Conservation (phyloP, 805 yeast genomes). For the Kazachstania bromeliacearum region DNA sequence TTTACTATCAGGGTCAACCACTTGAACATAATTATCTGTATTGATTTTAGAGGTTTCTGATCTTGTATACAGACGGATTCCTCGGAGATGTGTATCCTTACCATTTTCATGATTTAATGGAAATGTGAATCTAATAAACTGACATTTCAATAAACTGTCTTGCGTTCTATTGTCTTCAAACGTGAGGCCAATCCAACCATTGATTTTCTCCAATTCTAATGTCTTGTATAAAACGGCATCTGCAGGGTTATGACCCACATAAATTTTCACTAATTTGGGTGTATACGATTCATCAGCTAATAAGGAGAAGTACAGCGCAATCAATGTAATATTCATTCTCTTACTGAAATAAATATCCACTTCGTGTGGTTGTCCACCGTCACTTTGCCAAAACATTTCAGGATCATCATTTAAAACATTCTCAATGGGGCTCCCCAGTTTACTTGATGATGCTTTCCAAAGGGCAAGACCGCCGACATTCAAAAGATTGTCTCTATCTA, state of each 20-base stretch:
- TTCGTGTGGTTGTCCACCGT: conserved; percentile 81
- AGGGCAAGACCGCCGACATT: conserved; percentile 76
- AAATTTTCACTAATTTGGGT: conserved; percentile 38
- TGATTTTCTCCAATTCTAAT: conserved; percentile 19
- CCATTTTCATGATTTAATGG: conserved; percentile 81
- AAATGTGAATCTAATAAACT: conserved; percentile 23
- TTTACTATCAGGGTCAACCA: neutral
- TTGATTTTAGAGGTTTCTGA: neutral
- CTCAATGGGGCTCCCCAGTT: conserved; percentile 62
- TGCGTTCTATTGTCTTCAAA: conserved; percentile 18
- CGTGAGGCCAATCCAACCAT: conserved; percentile 27
- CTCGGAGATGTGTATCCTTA: conserved; percentile 84
- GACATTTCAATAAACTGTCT: conserved; percentile 22
- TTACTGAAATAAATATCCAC: conserved; percentile 74
- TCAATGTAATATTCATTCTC: conserved; percentile 54
- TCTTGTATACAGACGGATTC: conserved; percentile 36
- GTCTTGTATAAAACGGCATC: conserved; percentile 23
- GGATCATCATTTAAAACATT: conserved; percentile 68
- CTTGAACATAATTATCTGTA: neutral
- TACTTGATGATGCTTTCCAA: conserved; percentile 75
- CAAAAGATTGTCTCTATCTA: conserved; percentile 35
- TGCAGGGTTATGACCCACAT: conserved; percentile 25
- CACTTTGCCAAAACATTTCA: conserved; percentile 84
- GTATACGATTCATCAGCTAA: conserved; percentile 84
- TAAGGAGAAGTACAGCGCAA: conserved; percentile 65